Base-by-base conservation (phyloP, 2,329 filamentous ascomycete species). In the Sporothrix sp. region DNA sequence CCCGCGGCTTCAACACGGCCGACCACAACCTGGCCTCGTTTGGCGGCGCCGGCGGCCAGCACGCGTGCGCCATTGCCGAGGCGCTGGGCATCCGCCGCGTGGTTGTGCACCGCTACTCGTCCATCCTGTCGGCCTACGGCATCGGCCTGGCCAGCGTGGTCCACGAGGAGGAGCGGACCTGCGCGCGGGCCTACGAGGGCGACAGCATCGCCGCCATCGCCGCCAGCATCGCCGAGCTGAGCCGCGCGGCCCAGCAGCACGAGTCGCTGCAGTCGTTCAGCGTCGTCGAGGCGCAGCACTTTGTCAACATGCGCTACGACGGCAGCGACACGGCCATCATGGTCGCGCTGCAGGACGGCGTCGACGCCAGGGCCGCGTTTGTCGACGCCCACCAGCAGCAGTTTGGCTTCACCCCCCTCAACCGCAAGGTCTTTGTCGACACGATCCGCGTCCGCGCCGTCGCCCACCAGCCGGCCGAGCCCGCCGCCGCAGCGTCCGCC, bases 101-200 rank as follows among this genome's bases (percentile, higher is more conserved):
- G 23, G 72, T 95, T 7, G 75, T 95, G 1, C 89, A 95, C 64
- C 74, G 85, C 43, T 94, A 94, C 63, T 94, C 87, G 0, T 94
- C 87, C 0, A 85, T 95, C 0, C 72, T 95, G 0, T 94, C 88
- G 0, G 89, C 89, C 0, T 95, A 95, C 58, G 89, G 89, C 6
- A 94, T 95, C 85, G 87, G 88, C 0, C 69, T 95, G 4, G 90
- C 90, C 14, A 89, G 95, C 61, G 87, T 95, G 0, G 90, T 95
- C 0, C 86, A 95, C 56, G 90, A 96, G 66, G 76, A 82, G 20
- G 89, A 95, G 61, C 86, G 89, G 60, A 84, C 85, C 3, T 76
- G 82, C 23, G 81, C 81, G 2, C 70, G 72, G 14, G 69, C 82
- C 3, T 82, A 78, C 77, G 72, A 74, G 18, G 63, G 74, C 8